Evolutionary conservation across 169 alveolate species (phyloP).

Genomic region (Cyclospora cayetanensis): DNA sequence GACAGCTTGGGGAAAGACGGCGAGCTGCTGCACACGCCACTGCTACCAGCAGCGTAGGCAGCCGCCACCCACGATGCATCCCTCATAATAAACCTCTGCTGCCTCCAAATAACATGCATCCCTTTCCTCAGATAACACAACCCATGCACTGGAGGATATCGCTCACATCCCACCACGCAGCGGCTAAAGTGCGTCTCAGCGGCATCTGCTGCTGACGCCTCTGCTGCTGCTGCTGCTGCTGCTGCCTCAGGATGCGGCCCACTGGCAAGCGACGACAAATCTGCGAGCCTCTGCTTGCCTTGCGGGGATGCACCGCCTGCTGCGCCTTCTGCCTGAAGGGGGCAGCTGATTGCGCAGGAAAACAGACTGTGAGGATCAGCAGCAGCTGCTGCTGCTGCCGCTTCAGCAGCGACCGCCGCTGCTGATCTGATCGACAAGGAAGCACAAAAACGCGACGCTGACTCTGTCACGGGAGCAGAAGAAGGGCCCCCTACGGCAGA

Average conservation of each 20-base stretch:
- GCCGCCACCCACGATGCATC: constrained; percentile 10
- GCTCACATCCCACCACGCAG: not conserved
- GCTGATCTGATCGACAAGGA: not conserved
- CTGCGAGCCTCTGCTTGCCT: no score
- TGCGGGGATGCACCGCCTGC: not conserved
- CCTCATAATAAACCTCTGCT: not conserved
- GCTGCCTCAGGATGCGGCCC: not conserved
- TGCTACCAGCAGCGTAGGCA: not conserved
- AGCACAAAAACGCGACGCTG: not conserved
- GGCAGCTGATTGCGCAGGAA: constrained; percentile 36
- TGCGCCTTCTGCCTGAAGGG: constrained; percentile 1
- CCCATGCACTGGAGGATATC: constrained; percentile 17
- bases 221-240: not conserved
- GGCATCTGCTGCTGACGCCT: constrained; percentile 21
- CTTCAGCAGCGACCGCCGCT: constrained; percentile 29
- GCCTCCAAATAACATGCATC: not conserved
- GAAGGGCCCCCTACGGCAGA: not conserved
- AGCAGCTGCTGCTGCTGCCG: constrained; percentile 37
- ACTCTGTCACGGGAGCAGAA: not conserved
- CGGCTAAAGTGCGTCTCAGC: not conserved
- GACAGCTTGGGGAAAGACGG: no score
- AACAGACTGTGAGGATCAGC: constrained; percentile 26
- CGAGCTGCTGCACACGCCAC: constrained; percentile 15
- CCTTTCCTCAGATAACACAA: not conserved
- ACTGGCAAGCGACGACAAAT: not conserved